Conservation (phyloP, 2,329 filamentous ascomycete genomes). For the Colletotrichum australisinense region DNA sequence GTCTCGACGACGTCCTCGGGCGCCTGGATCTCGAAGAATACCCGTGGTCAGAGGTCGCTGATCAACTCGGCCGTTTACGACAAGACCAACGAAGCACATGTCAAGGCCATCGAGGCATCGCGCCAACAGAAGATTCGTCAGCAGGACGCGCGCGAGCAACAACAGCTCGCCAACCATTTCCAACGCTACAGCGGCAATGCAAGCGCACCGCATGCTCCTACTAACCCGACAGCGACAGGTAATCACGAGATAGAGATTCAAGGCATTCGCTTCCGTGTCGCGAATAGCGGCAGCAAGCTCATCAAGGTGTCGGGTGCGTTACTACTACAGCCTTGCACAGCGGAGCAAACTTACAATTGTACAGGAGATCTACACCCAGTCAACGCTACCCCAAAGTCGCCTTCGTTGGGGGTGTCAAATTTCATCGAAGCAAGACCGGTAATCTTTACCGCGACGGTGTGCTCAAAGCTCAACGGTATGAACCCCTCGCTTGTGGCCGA, state of each 20-base stretch:
- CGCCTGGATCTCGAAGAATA: conserved; percentile 75
- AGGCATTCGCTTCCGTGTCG: conserved; percentile 79
- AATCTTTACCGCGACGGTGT: conserved; percentile 85
- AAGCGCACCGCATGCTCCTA: conserved; percentile 38
- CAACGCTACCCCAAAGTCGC: conserved; percentile 78
- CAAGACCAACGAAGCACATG: conserved; percentile 75
- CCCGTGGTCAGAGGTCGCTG: conserved; percentile 81
- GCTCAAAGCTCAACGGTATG: conserved; percentile 81
- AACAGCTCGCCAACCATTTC: conserved; percentile 63
- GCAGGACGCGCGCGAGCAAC: conserved; percentile 68
- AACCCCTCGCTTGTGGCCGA: conserved; percentile 40
- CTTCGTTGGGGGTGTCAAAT: conserved; percentile 80
- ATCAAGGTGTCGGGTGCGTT: conserved; percentile 77
- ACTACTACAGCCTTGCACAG: conserved; percentile 37
- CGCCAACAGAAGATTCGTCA: conserved; percentile 66
- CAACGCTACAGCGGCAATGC: conserved; percentile 43
- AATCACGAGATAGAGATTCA: conserved; percentile 75
- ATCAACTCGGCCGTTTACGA: conserved; percentile 86
- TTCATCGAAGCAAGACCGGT: conserved; percentile 87
- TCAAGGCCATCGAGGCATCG: conserved; percentile 79
- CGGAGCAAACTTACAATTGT: conserved; percentile 36
- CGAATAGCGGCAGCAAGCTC: conserved; percentile 85
- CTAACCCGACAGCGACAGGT: conserved; percentile 48
- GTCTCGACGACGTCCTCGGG: conserved; percentile 49
- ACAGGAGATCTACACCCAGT: conserved; percentile 70